Base-by-base conservation (phyloP, 345 rosid genomes). In the Eucalyptus sideroxylon region DNA sequence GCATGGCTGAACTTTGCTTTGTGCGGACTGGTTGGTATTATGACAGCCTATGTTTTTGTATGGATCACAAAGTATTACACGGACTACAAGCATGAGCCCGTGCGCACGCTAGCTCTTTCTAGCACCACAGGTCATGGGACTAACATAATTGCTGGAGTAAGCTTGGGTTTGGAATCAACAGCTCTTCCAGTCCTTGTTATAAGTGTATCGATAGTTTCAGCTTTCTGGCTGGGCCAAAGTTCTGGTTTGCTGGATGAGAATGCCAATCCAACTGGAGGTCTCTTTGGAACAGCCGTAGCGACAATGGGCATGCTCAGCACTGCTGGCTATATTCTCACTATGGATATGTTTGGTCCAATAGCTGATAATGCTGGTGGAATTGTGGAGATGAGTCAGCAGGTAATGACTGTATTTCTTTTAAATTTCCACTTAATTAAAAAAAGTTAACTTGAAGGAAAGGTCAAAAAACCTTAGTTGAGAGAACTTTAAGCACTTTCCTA, bases 311-410 rank as follows among this genome's bases (percentile, higher is more conserved):
- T 98, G 99, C 99, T 98, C 87, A 98, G 99, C 90, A 96, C 99
- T 69, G 99, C 99, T 91, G 99, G 98, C 86, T 98, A 97, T 94
- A 96, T 98, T 90, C 98, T 98, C 87, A 98, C 99, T 17, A 98
- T 98, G 99, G 99, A 98, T 94, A 98, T 98, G 99, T 98, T 98
- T 93, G 99, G 99, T 88, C 99, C 99, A 53, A 97, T 98, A 92
- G 99, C 99, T 90, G 99, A 98, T 94, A 98, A 98, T 91, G 99
- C 99, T 92, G 99, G 99, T 93, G 99, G 99, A 88, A 97, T 98
- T 92, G 99, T 98, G n/a, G 99, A 98, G 97, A 98, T 98, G 99
- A 97, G 99, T 93, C 99, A 97, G 92, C 99, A 98, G 99, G 99
- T 98, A 93, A 93, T 27, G 55, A 34, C 59, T 14, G 4, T 90